A percentile compares a stretch with the other conserved stretches of the same genome.
phyloP scores from a whole-genome alignment of 768 basidiomycete species.

The Tricholoma bakamatsutake region DNA sequence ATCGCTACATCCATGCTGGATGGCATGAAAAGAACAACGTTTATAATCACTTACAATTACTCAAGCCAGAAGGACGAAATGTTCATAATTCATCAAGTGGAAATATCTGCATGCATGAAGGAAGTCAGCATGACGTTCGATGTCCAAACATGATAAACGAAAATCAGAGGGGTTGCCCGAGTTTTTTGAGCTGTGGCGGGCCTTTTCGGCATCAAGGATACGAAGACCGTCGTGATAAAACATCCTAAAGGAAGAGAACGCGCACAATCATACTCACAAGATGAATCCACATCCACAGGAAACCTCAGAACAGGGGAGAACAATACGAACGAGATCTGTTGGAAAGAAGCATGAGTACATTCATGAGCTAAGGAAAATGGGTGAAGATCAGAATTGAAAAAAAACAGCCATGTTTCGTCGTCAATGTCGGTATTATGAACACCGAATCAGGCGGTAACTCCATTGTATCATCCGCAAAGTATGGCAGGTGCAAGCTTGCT shows the following conservation, averaged over 20 bases:
- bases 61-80: not conserved
- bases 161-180: constrained; percentile 81
- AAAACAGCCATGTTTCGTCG: constrained; percentile 83
- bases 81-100: not conserved
- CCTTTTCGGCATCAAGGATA: constrained; percentile 78
- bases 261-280: constrained; percentile 29
- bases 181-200: constrained; percentile 87
- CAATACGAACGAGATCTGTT: not conserved
- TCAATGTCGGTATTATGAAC: constrained; percentile 42
- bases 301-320: not conserved
- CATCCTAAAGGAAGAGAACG: constrained; percentile 44
- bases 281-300: not conserved
- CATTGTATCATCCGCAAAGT: constrained; percentile 55
- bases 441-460: constrained; percentile 82
- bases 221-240: constrained; percentile 92
- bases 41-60: constrained; percentile 4
- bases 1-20: constrained; percentile 25
- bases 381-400: constrained; percentile 48
- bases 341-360: not conserved
- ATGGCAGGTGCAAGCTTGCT: constrained; percentile 18
- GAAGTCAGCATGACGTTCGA: constrained; percentile 12
- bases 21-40: not conserved
- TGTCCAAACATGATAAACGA: constrained; percentile 4
- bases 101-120: not conserved
- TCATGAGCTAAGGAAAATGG: constrained; percentile 1